A percentile compares a stretch with the other conserved stretches of the same genome.
These are phyloP conservation scores for Xerocomus amazonicus DNA, from an alignment of 1,284 basidiomycete genomes.

Conservation along the genomic window DNA sequence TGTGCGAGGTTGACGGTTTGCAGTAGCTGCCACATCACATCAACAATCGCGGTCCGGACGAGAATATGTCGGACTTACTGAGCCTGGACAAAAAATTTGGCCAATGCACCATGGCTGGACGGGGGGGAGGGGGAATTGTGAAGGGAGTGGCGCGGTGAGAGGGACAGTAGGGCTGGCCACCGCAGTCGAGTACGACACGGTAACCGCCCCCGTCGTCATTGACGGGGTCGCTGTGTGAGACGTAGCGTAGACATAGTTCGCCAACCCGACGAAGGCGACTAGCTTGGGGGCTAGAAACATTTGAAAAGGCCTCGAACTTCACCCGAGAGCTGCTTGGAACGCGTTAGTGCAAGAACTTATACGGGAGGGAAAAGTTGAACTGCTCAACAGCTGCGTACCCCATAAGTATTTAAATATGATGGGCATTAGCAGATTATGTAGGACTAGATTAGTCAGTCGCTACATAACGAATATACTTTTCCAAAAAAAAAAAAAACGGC, in stretches of 20 bases:
- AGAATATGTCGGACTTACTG: constrained; percentile 45
- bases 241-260: constrained; percentile 8
- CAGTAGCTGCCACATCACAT: constrained; percentile 49
- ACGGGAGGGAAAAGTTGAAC: background rate
- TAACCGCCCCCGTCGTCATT: constrained; percentile 27
- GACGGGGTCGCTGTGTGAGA: constrained; percentile 8
- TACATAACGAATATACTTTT: no score
- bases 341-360: background rate
- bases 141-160: constrained; percentile 53
- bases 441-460: no score
- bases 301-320: background rate
- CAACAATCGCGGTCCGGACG: background rate
- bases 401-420: no score
- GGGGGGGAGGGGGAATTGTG: constrained; percentile 68
- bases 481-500: no score
- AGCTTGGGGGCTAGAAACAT: constrained; percentile 14
- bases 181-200: constrained; percentile 52
- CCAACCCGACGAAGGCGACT: constrained; percentile 17
- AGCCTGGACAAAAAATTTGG: constrained; percentile 78
- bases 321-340: background rate
- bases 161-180: constrained; percentile 62
- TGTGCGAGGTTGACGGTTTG: constrained; percentile 83
- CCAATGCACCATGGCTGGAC: constrained; percentile 77
- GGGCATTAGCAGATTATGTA: no score
- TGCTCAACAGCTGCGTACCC: background rate